Percentiles rank a stretch among this genome's conserved stretches.
These are phyloP conservation scores for Cucurbita argyrosperma DNA, from an alignment of 306 rosid species.

Conservation along the genomic window DNA sequence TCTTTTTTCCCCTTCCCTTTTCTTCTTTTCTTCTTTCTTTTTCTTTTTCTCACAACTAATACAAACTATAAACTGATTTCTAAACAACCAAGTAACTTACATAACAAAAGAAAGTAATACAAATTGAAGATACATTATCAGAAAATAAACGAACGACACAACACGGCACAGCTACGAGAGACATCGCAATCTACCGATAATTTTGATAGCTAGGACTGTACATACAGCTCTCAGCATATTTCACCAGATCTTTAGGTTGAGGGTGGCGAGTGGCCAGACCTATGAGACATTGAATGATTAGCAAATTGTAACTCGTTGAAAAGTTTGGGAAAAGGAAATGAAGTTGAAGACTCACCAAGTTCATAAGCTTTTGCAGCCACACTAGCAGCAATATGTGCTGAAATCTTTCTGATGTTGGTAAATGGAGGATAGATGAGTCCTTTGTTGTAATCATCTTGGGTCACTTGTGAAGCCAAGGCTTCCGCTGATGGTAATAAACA, in stretches of 20 bases:
- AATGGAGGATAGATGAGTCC: constrained; percentile 92
- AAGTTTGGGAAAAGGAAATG: not conserved
- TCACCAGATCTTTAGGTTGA: constrained; percentile 68
- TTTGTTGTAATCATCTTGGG: constrained; percentile 45
- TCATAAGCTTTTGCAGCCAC: constrained; percentile 89
- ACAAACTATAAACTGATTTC: not conserved
- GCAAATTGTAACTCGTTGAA: not conserved
- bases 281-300: constrained; percentile 13
- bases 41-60: not conserved
- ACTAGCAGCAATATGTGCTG: constrained; percentile 82
- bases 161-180: not conserved
- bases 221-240: constrained; percentile 82
- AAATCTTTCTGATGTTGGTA: constrained; percentile 73
- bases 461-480: constrained; percentile 72
- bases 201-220: constrained; percentile 60
- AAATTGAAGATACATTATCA: not conserved
- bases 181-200: constrained; percentile 36
- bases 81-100: constrained; percentile 1
- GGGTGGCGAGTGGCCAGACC: constrained; percentile 92
- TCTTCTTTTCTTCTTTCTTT: not conserved
- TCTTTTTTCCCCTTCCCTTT: not conserved
- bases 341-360: constrained; percentile 41
- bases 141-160: not conserved
- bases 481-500: constrained; percentile 53
- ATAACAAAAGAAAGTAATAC: not conserved